Percentiles rank a stretch among this genome's conserved stretches.
Conservation (phyloP, 2,329 filamentous ascomycete species). For the Trichoderma sp. region DNA sequence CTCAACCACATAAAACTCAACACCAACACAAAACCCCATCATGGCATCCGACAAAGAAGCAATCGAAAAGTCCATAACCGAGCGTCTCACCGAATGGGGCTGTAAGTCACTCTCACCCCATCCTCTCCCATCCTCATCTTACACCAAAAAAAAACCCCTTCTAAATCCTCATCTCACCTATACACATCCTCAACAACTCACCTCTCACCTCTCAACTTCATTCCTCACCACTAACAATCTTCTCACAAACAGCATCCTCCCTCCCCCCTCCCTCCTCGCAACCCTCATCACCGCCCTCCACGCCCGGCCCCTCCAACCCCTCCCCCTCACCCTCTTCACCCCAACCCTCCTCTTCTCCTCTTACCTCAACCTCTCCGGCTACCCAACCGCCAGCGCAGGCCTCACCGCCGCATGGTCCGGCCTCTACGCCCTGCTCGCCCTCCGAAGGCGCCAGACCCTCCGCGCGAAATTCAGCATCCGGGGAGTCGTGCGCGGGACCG, state of each 20-base stretch:
- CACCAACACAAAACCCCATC: background rate
- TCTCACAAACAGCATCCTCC: slow-evolving; percentile 47
- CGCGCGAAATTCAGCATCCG: slow-evolving; percentile 48
- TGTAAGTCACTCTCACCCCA: slow-evolving; percentile 9
- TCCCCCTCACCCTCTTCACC: slow-evolving; percentile 55
- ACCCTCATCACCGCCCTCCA: slow-evolving; percentile 59
- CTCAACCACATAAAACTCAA: background rate
- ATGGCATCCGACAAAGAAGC: background rate
- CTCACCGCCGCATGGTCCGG: slow-evolving; percentile 58
- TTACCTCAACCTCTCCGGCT: slow-evolving; percentile 62
- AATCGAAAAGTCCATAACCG: slow-evolving; percentile 16
- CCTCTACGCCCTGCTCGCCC: slow-evolving; percentile 57
- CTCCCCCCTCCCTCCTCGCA: slow-evolving; percentile 57
- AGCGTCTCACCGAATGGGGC: slow-evolving; percentile 22
- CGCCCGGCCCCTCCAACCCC: slow-evolving; percentile 52
- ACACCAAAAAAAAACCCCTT: background rate
- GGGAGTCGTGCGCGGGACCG: slow-evolving; percentile 52
- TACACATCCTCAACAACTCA: background rate
- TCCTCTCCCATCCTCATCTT: background rate
- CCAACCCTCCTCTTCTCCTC: slow-evolving; percentile 56
- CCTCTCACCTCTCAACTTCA: background rate
- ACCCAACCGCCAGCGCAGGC: slow-evolving; percentile 58
- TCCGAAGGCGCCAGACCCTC: slow-evolving; percentile 48
- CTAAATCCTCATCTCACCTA: background rate
- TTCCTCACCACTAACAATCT: background rate